Percentiles rank a stretch among this genome's conserved stretches.
Evolutionary conservation across 768 basidiomycete species (phyloP).

Genomic region (Lentinula edodes): DNA sequence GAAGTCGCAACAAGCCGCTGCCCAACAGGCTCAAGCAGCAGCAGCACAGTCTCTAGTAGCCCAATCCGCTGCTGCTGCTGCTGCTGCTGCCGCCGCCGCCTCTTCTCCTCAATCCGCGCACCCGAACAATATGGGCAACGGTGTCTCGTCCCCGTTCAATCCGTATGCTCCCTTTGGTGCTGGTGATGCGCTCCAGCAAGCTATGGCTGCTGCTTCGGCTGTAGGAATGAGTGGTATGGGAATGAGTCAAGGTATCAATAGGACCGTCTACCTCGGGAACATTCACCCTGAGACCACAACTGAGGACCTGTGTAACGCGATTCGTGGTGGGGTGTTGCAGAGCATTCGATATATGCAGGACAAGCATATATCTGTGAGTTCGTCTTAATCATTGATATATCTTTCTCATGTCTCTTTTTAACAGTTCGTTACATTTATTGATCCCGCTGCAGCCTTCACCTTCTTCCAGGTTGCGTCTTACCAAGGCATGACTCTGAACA

Average conservation of each 20-base stretch:
- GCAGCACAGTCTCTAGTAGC: conserved; percentile 67
- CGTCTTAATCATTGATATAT: not conserved
- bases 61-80: conserved; percentile 38
- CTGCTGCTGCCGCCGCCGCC: conserved; percentile 13
- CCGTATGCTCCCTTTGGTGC: conserved; percentile 52
- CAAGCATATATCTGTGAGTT: conserved; percentile 89
- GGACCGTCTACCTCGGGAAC: conserved; percentile 94
- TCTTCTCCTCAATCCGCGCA: conserved; percentile 15
- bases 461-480: conserved; percentile 92
- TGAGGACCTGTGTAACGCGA: conserved; percentile 94
- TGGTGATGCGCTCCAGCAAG: conserved; percentile 32
- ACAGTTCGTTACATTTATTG: conserved; percentile 94
- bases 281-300: conserved; percentile 94
- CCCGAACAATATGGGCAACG: conserved; percentile 20
- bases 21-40: conserved; percentile 82
- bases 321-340: conserved; percentile 95
- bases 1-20: conserved; percentile 88
- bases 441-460: conserved; percentile 86
- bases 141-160: conserved; percentile 34
- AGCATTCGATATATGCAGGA: conserved; percentile 95
- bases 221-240: conserved; percentile 6
- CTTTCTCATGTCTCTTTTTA: not conserved
- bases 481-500: conserved; percentile 87
- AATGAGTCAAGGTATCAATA: conserved; percentile 55
- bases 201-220: conserved; percentile 9